Percentiles rank a stretch among this genome's conserved stretches.
Evolutionary conservation across 1,284 basidiomycete genomes (phyloP).

Genomic region (Pyrrhoderma lamaoense): DNA sequence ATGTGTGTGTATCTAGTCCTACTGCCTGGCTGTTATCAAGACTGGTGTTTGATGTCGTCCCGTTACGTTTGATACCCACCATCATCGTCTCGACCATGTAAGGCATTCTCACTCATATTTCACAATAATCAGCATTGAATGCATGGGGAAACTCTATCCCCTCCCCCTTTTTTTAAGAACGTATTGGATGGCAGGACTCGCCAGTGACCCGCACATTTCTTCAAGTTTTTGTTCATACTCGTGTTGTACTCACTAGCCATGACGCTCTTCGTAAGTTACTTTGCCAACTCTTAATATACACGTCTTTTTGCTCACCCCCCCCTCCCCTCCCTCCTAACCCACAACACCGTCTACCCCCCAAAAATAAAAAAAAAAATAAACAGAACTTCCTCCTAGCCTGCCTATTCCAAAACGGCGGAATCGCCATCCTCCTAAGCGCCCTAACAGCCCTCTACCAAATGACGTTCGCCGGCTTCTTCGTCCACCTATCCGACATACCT

Average conservation of each 20-base stretch:
- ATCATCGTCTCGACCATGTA: constrained; percentile 77
- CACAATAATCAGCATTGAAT: no score
- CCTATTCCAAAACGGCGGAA: constrained; percentile 74
- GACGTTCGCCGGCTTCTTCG: constrained; percentile 83
- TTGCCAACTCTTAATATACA: background rate
- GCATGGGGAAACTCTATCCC: no score
- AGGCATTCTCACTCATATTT: constrained; percentile 21
- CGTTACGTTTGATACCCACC: constrained; percentile 77
- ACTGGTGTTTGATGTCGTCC: constrained; percentile 78
- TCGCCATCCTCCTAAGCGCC: constrained; percentile 79
- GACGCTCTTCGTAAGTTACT: constrained; percentile 69
- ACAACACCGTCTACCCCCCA: no score
- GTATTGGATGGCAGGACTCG: constrained; percentile 90
- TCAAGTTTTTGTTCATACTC: constrained; percentile 77
- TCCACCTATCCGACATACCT: constrained; percentile 73
- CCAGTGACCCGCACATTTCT: constrained; percentile 60
- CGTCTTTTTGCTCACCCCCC: constrained; percentile 12
- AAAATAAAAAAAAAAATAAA: no score
- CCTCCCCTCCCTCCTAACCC: no score
- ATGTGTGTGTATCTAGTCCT: constrained; percentile 53
- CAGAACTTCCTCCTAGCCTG: constrained; percentile 86
- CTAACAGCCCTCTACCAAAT: constrained; percentile 74
- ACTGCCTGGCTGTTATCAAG: constrained; percentile 83
- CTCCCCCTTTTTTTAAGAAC: constrained; percentile 46
- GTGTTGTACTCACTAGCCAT: constrained; percentile 73